Base-by-base conservation (phyloP, 2,329 filamentous ascomycete species). In the Fusarium veterinarium region DNA sequence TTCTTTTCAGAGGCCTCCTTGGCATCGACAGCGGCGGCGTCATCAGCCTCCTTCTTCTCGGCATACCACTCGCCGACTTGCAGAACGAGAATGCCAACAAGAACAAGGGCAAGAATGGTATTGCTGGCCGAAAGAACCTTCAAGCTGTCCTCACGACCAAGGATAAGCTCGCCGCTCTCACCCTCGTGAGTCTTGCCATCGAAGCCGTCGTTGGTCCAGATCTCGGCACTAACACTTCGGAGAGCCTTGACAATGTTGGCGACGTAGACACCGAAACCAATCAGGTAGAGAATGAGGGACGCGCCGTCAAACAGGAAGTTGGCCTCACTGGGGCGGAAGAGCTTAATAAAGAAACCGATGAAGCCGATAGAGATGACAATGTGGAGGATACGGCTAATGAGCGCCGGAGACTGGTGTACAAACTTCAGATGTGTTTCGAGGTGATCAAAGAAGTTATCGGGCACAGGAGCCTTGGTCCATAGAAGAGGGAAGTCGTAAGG, bases 1-100 rank as follows among this genome's bases (percentile, higher is more conserved):
- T 83, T 82, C 78, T 83, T 83, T 77, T 81, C 76, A 25, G 72
- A 64, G 31, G 73, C 80, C 62, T 81, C 75, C 69, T 75, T 69
- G 75, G 91, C 89, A 72, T 80, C 86, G 81, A 86, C 83, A 75
- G 92, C 87, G 80, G 90, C 88, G 62, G 89, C 87, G 82, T 98
- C 95, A 80, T 95, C 92, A 78, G 88, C 88, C 83, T 98, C 95
- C 85, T 97, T 97, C 80, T 93, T 89, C 88, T 98, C 95, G 31
- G 96, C 96, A 84, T 99, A 99, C 96, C 95, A 98, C 88, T 98
- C 94, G 16, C 96, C 96, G 25, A 94, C 94, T 89, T 99, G 96
- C 79, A 99, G 84, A 38, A 98, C 93, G 73, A 99, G 81, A 14
- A 99, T 93, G 9, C 96, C 96, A 6, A 98, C 91, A 59, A 99